Evolutionary conservation across 306 rosid genomes (phyloP).

Genomic region (Arachis stenosperma): DNA sequence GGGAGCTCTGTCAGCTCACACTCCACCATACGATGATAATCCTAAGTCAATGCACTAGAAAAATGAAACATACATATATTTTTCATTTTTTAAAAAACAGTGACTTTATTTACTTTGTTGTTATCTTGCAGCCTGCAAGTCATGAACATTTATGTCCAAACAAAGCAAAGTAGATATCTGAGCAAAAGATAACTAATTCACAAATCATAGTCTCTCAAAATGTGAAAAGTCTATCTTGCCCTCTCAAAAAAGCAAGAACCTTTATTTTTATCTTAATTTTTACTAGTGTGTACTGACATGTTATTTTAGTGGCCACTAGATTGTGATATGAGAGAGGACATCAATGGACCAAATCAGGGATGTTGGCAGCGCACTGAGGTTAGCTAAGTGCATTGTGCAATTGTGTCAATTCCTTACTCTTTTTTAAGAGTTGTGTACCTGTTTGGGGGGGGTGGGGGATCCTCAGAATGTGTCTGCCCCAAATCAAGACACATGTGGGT

Average conservation of each 20-base stretch:
- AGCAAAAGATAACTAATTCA: constrained; percentile 16
- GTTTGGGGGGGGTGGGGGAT: constrained; percentile 37
- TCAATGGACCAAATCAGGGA: constrained; percentile 46
- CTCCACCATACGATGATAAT: no score
- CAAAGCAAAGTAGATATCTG: constrained; percentile 16
- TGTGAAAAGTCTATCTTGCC: constrained; percentile 3
- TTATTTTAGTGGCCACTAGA: constrained; percentile 46
- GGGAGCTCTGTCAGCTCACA: no score
- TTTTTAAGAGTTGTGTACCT: constrained; percentile 45
- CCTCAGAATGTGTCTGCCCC: constrained; percentile 47
- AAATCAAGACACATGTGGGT: constrained; percentile 47
- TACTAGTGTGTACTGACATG: constrained; percentile 22
- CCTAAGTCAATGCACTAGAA: no score
- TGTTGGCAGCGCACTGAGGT: constrained; percentile 36
- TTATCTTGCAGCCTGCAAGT: neutral
- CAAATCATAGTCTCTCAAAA: neutral
- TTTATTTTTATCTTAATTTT: neutral
- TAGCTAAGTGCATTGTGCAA: constrained; percentile 33
- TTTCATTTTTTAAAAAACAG: no score
- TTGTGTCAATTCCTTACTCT: constrained; percentile 40
- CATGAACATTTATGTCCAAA: constrained; percentile 7
- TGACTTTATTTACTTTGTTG: no score
- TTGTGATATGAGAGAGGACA: constrained; percentile 35
- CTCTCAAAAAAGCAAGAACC: constrained; percentile 36
- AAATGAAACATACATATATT: no score